phyloP scores from a whole-genome alignment of 192 early-diverging fungal genomes.

The Entophlyctis luteolus region DNA sequence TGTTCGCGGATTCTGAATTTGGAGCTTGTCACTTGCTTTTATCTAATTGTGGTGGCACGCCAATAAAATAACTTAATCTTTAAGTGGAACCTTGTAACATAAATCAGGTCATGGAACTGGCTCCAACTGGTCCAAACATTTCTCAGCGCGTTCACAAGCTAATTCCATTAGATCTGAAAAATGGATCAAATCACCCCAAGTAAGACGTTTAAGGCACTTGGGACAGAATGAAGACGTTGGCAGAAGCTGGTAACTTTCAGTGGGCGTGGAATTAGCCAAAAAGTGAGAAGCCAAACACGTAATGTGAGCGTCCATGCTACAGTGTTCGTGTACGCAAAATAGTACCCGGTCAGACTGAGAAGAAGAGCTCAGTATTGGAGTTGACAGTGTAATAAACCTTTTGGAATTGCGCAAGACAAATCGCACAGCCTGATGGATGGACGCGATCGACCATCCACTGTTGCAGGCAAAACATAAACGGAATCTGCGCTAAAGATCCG shows the following conservation, averaged over 20 bases:
- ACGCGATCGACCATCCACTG: neutral
- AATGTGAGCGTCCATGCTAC: conserved; percentile 33
- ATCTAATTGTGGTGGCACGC: no score
- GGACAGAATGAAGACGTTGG: conserved; percentile 42
- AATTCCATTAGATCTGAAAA: neutral
- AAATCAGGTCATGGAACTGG: no score
- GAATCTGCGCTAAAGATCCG: neutral
- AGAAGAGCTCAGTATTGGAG: neutral
- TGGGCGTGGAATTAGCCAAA: neutral
- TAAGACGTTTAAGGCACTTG: conserved; percentile 20
- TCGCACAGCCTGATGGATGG: neutral
- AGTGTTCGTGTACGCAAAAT: no score
- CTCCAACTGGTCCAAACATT: no score
- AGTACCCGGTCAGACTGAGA: conserved; percentile 11
- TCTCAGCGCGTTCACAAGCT: no score
- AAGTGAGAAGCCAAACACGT: conserved; percentile 40
- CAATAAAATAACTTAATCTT: no score
- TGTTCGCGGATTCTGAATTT: no score
- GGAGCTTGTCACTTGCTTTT: no score
- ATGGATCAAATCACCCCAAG: conserved; percentile 43
- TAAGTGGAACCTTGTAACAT: no score
- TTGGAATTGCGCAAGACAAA: neutral
- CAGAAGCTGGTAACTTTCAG: conserved; percentile 23
- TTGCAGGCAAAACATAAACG: neutral
- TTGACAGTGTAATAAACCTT: neutral